Conservation (phyloP, 805 yeast species). For the Yueomyces sp. region DNA sequence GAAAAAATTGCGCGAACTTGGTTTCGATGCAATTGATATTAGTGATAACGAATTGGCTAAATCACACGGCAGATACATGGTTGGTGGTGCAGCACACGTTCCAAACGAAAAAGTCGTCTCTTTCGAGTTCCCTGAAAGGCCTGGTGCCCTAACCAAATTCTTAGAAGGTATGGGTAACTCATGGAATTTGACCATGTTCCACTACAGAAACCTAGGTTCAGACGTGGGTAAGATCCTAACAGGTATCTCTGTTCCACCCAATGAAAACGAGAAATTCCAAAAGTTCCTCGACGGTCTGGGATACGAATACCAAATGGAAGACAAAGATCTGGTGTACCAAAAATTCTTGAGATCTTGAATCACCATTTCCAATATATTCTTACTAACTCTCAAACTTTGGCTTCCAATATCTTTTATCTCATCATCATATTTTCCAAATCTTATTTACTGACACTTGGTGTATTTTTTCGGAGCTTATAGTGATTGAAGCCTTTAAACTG, state of each 20-base stretch:
- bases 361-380: too few relatives aligned
- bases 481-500: too few relatives aligned
- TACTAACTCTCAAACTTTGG: too few relatives aligned
- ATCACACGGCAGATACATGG: conserved; percentile 88
- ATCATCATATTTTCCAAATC: too few relatives aligned
- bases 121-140: conserved; percentile 95
- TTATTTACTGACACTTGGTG: too few relatives aligned
- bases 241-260: conserved; percentile 74
- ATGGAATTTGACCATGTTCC: conserved; percentile 92
- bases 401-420: too few relatives aligned
- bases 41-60: conserved; percentile 92
- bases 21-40: conserved; percentile 69
- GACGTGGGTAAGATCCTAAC: conserved; percentile 89
- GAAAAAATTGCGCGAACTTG: conserved; percentile 42
- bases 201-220: conserved; percentile 92
- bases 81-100: conserved; percentile 76
- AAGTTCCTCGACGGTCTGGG: conserved; percentile 58
- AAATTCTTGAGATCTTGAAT: conserved; percentile 43
- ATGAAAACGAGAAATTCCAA: conserved; percentile 51
- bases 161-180: conserved; percentile 53
- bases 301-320: conserved; percentile 67
- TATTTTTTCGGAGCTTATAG: too few relatives aligned
- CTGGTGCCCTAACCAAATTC: conserved; percentile 83
- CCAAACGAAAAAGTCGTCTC: conserved; percentile 64
- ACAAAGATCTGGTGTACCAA: conserved; percentile 75